A percentile compares a stretch with the other conserved stretches of the same genome.
Evolutionary conservation across 805 yeast genomes (phyloP).

Genomic region (Candida tibetensis): DNA sequence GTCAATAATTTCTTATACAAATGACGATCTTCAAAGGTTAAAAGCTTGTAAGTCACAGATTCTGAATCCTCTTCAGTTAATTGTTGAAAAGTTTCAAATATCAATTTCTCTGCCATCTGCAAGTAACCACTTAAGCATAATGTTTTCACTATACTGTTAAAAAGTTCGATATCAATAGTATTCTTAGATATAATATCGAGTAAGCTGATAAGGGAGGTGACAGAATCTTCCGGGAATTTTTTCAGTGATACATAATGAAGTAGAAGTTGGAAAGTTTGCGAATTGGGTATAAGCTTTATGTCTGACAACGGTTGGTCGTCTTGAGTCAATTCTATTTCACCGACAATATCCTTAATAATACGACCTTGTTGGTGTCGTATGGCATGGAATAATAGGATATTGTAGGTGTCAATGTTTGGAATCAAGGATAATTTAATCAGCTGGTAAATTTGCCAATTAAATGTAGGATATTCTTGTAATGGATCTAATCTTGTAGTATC

Average conservation of each 20-base stretch:
- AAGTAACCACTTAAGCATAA: constrained; percentile 10
- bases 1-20: constrained; percentile 14
- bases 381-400: constrained; percentile 27
- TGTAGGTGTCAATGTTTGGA: constrained; percentile 17
- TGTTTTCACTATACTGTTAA: constrained; percentile 18
- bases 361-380: constrained; percentile 24
- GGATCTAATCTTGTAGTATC: neutral
- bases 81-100: constrained; percentile 7
- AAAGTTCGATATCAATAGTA: constrained; percentile 16
- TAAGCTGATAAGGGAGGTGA: neutral
- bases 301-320: neutral
- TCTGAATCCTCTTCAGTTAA: constrained; percentile 7
- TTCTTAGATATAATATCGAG: constrained; percentile 1
- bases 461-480: constrained; percentile 8
- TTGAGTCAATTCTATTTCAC: constrained; percentile 1
- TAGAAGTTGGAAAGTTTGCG: constrained; percentile 17
- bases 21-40: constrained; percentile 21
- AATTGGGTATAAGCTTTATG: constrained; percentile 12
- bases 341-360: constrained; percentile 21
- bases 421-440: constrained; percentile 15
- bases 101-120: constrained; percentile 12
- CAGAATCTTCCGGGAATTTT: constrained; percentile 2
- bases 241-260: constrained; percentile 12
- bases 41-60: constrained; percentile 17
- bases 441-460: constrained; percentile 20